Evolutionary conservation across 2,329 filamentous ascomycete species (phyloP), one percentile per base, ranked within the genome.

Genomic region (Fusarium buharicum): DNA sequence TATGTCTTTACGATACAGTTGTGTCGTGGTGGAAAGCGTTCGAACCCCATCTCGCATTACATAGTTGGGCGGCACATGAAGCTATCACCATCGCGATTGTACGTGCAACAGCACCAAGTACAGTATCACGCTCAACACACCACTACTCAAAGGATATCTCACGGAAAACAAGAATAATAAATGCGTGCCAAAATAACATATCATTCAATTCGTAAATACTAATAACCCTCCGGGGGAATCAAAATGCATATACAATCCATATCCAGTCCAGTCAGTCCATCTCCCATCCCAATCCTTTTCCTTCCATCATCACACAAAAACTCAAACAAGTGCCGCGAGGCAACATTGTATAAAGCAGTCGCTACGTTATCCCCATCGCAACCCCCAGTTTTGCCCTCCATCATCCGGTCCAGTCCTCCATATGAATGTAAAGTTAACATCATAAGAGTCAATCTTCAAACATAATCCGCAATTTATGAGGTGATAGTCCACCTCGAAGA

Each of bases 291-390:
- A 20, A 11, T 22, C 41, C 36, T 44, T 62, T 62, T 18, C 47
- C 39, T 37, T 48, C 51, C 58, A 18, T 52, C 54, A 31, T 50
- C 50, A 44, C 59, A 52, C 57, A 41, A 69, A 60, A 67, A 66
- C 56, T 68, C 56, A 62, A 72, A 75, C 73, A 77, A 77, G 66
- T 78, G 77, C 79, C 79, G 79, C 66, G 79, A 80, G 80, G 79
- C 78, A 81, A 73, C 77, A 74, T 76, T 79, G 76, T 79, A 77
- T 72, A 72, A 71, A 72, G 51, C 66, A 64, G 51, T 47, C 58
- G 59, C 63, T 67, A 56, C 66, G 44, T 50, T 64, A 52, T 50
- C 61, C 50, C 40, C 44, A 28, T 55, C 37, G 33, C 48, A 46
- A 43, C 46, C 49, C 48, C 36, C 40, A 57, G 41, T 69, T 70